phyloP scores from a whole-genome alignment of 441 rosid genomes.

The Isatis lusitanica region DNA sequence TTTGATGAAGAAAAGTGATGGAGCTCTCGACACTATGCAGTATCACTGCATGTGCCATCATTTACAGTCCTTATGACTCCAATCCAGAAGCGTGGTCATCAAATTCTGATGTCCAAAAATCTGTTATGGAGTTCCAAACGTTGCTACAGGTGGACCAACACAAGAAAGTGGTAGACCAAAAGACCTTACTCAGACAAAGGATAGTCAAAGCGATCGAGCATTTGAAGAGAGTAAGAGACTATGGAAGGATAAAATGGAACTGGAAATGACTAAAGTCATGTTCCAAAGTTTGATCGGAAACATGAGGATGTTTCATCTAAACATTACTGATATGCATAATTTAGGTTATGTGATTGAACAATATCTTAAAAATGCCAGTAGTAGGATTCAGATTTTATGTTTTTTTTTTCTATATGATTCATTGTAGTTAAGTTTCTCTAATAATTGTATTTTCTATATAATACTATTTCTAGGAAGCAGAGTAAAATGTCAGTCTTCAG shows the following conservation, averaged over 20 bases:
- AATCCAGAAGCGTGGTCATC: constrained; percentile 64
- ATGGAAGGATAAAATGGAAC: constrained; percentile 47
- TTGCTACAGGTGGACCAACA: constrained; percentile 56
- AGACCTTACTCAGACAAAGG: constrained; percentile 23
- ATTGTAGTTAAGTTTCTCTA: too few relatives aligned
- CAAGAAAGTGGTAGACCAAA: constrained; percentile 48
- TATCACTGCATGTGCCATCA: constrained; percentile 50
- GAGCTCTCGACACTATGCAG: constrained; percentile 57
- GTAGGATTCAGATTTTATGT: neutral
- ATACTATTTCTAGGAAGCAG: too few relatives aligned
- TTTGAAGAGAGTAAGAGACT: constrained; percentile 44
- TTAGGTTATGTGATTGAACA: constrained; percentile 36
- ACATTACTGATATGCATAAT: constrained; percentile 44
- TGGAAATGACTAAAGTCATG: constrained; percentile 49
- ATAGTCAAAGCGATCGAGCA: constrained; percentile 40
- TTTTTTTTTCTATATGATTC: too few relatives aligned
- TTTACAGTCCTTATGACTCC: constrained; percentile 48
- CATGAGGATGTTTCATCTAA: constrained; percentile 19
- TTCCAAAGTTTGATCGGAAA: constrained; percentile 41
- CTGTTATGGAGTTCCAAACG: constrained; percentile 40
- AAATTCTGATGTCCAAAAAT: constrained; percentile 31
- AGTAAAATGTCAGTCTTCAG: too few relatives aligned
- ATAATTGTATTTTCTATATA: too few relatives aligned
- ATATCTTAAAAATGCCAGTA: neutral
- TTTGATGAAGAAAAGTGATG: constrained; percentile 55